Base-by-base conservation (phyloP, 768 basidiomycete genomes). In the Mycena polygramma region DNA sequence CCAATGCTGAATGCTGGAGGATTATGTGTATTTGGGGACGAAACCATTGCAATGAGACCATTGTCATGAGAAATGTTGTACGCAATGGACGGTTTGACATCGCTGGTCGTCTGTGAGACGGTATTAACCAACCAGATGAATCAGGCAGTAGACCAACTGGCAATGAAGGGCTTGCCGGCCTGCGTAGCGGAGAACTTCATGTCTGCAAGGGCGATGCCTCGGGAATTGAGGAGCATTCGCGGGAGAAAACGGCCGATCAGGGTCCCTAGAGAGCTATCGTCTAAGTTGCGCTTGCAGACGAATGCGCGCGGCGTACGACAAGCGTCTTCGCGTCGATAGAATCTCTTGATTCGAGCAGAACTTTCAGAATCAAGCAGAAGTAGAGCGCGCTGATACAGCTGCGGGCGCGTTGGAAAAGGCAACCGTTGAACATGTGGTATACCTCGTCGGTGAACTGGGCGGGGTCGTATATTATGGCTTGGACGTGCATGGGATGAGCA, bases 31-130 rank as follows among this genome's bases (percentile, higher is more conserved):
- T 86, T 84, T 14, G 80, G 76, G 11, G 87, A 87, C 70, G 87
- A 87, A 5, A 87, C 91, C 87, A 96, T 89, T 17, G 87, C 92
- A 64, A 96, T 83, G 30, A 93, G 76, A 4, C 85, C 86, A 74
- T 90, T 91, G 78, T 96, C 95, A 77, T 96, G 94, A 24, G 94
- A 89, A 61, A 96, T 84, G 77, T 96, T 96, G 83, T 88, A 96
- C 0, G 86, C 92, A 51, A 96, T 84, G 2, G 89, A 86, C n/a
- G 87, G 87, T 68, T 85, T 75, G 69, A 86, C 60, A 17, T 75
- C 79, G 30, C 84, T 81, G 9, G 84, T 81, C 5, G 81, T 83
- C 90, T 91, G 75, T 36, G 14, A 41, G 15, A 68, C 41, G 60
- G 46, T n/a, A 41, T 57, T 57, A 75, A 71, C 7, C n/a, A 53